Base-by-base conservation (phyloP, 176 grass and related monocot species). In the Pontederia paniculata region DNA sequence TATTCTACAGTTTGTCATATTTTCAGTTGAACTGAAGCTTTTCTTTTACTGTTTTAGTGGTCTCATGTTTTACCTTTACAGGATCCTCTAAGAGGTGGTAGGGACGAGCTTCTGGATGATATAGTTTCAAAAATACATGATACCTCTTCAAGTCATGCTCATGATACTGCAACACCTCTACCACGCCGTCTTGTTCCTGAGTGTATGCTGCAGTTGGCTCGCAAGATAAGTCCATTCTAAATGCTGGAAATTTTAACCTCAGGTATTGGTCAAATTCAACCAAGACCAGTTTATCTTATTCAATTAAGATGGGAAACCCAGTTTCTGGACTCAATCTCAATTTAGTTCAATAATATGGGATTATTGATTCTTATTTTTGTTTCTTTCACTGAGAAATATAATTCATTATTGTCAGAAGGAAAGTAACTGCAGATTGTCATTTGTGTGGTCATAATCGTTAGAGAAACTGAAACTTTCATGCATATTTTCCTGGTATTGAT, bases 61-160 rank as follows among this genome's bases (percentile, higher is more conserved):
- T 74, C 44, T 65, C 7, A 75, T 15, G 2, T 8, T n/a, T 9
- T 2, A 66, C 2, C 55, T 56, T 49, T 48, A 43, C 67, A 96
- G 91, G 86, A 97, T 89, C 91, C 91, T 81, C 73, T 97, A 73
- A 84, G 82, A 67, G 91, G 91, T 13, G 91, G 91, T 54, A 81
- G 44, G 45, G 86, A 97, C 74, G 79, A 86, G 65, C 74, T 89
- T 73, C 79, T 97, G 8, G 82, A 97, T 67, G 72, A 79, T 63
- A 86, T 97, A 57, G 57, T 86, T 46, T 16, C 55, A 46, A 57
- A 66, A 25, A 84, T 97, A 54, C 55, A 81, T 28, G 70, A 61
- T 62, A 77, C 73, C 21, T 60, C 83, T 72, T 55, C 48, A 64
- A 59, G 42, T 57, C 45, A 21, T 50, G 48, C 47, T 9, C n/a